A percentile compares a stretch with the other conserved stretches of the same genome.
Conservation (phyloP, 352 stramenopile genomes). For the Globisporangium echinulatum region DNA sequence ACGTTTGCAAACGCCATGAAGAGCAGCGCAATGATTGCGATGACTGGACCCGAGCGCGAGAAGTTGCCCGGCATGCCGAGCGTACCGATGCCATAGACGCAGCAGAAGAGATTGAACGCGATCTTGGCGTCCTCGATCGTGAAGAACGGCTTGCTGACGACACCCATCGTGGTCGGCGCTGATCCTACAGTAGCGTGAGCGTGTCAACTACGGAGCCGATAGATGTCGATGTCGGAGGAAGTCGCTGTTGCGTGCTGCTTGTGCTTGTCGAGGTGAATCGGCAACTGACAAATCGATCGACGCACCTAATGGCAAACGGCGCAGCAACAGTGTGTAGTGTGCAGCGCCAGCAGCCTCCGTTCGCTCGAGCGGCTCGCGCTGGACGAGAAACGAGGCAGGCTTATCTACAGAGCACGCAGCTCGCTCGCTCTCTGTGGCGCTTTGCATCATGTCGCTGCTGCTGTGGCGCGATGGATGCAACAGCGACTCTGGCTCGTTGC, state of each 20-base stretch:
- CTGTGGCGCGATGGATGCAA: neutral
- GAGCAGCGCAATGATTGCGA: conserved; percentile 14
- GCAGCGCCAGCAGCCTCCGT: neutral
- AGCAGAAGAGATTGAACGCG: neutral
- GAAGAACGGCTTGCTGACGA: conserved; percentile 7
- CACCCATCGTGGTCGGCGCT: neutral
- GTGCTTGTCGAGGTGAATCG: neutral
- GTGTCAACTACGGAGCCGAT: no score
- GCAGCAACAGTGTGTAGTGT: no score
- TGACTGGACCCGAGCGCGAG: conserved; percentile 14
- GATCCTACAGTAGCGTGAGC: neutral
- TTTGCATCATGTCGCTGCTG: neutral
- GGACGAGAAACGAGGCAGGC: neutral
- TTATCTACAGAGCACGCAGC: neutral
- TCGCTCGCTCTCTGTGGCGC: neutral
- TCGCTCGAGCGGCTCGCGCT: neutral
- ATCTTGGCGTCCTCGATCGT: conserved; percentile 22
- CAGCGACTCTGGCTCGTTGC: neutral
- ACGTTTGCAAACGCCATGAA: conserved; percentile 23
- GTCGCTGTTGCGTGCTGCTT: neutral
- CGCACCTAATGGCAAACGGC: neutral
- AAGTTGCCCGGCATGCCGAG: conserved; percentile 9
- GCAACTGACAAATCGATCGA: neutral
- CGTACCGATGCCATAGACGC: no score
- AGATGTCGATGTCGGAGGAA: neutral